Percentiles rank a stretch among this genome's conserved stretches.
These are phyloP conservation scores for Serendipita sp. DNA, from an alignment of 768 basidiomycete species.

Conservation along the genomic window DNA sequence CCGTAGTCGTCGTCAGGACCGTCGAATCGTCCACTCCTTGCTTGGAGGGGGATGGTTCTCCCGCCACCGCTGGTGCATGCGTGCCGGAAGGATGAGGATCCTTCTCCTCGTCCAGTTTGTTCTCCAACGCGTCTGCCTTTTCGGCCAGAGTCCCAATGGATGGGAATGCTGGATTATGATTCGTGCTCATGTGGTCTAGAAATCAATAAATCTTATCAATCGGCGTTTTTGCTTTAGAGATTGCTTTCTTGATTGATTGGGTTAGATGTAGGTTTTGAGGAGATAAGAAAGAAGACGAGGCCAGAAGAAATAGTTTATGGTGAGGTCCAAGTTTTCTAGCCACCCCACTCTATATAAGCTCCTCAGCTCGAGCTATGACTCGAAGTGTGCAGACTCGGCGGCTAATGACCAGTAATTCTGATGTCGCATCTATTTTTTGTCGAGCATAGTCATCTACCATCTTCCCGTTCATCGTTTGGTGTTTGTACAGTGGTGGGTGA, in stretches of 20 bases:
- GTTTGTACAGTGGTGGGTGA: neutral
- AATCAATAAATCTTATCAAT: neutral
- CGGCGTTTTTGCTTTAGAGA: no score
- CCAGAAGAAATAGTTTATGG: no score
- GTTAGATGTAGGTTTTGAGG: neutral
- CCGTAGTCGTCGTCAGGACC: constrained; percentile 12
- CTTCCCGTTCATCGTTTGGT: no score
- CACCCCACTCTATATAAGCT: no score
- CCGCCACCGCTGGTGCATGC: no score
- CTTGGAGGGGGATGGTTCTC: neutral
- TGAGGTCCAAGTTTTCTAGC: neutral
- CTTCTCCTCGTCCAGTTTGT: constrained; percentile 14
- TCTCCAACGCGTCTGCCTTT: constrained; percentile 26
- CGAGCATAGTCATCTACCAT: neutral
- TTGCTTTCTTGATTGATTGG: no score
- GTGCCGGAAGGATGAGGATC: neutral
- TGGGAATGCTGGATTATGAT: constrained; percentile 34
- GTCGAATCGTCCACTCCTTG: constrained; percentile 14
- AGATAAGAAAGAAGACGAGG: no score
- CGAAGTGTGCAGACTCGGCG: neutral
- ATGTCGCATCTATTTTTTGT: neutral
- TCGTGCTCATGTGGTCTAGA: neutral
- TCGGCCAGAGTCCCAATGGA: constrained; percentile 40
- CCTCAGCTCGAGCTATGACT: neutral
- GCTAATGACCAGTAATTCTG: neutral